Evolutionary conservation across 306 rosid species (phyloP), one percentile per base, ranked within the genome.

Genomic region (Morella rubra): DNA sequence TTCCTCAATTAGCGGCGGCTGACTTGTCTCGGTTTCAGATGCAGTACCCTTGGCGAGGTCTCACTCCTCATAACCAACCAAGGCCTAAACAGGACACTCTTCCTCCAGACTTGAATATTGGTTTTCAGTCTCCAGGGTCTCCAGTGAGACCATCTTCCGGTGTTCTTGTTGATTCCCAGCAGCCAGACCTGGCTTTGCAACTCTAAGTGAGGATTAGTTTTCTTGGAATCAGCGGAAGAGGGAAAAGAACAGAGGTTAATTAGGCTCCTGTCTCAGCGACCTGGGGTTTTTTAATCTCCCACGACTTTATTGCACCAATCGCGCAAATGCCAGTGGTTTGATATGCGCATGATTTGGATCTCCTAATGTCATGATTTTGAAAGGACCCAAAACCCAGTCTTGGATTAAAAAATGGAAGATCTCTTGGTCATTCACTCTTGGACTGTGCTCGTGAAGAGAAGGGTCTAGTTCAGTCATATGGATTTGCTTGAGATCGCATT

Each of bases 171-270:
- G 99, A 96, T 76, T 92, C 99, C 12, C 99, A 92, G 87, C 99
- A 96, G 86, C 99, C 98, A 47, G 99, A 96, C 89, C 87, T 96
- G 56, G 99, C 99, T 82, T 81, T 92, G 88, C 99, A 96, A 78
- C 96, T 92, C 50, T 96, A 89, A 92, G 37, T 44, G 45, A 59
- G 70, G 73, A 79, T 58, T 41, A 7, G 27, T 76, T 66, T 76
- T 70, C 71, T 6, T 73, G 61, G 75, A 75, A 73, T 66, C 82
- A 53, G 59, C 81, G 66, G 40, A 61, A 72, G 82, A 53, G 65
- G 40, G 81, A 79, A 44, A 42, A 76, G 44, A 53, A 27, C 5
- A 37, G 59, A 70, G 42, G 50, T 1, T 27, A n/a, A 22, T 73
- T 20, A 60, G 27, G 82, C 75, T 78, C 83, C 82, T 69, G 68